phyloP scores from a whole-genome alignment of 257 asterid species.

The Solanum virginianum region DNA sequence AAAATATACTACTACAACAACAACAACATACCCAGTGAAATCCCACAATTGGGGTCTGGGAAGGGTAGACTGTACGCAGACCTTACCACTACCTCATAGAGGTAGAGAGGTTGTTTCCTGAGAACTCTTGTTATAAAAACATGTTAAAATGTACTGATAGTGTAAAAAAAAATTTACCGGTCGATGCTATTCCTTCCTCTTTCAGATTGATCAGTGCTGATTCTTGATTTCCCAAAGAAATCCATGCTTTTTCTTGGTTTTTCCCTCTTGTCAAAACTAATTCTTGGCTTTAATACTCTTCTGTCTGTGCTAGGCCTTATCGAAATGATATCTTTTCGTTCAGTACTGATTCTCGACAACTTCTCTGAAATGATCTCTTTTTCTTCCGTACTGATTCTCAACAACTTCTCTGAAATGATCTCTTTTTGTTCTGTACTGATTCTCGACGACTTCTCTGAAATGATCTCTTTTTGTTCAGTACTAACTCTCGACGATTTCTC shows the following conservation, averaged over 20 bases:
- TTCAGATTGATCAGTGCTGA: background rate
- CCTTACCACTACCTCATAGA: too few relatives aligned
- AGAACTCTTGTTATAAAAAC: background rate
- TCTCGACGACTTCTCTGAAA: background rate
- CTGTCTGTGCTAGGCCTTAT: background rate
- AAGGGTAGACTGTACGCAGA: too few relatives aligned
- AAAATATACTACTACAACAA: background rate
- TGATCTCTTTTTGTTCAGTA: background rate
- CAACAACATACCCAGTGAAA: too few relatives aligned
- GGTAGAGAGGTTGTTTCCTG: too few relatives aligned
- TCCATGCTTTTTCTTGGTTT: background rate
- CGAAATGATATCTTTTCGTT: background rate
- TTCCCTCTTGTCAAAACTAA: background rate
- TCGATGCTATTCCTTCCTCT: background rate
- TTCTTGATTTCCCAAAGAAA: background rate
- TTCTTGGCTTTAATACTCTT: background rate
- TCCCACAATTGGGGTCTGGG: too few relatives aligned
- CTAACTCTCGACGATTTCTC: background rate
- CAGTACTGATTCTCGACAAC: background rate
- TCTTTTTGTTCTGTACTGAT: background rate
- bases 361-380: background rate
- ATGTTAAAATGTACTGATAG: background rate
- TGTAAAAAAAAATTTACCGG: background rate
- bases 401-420: background rate
- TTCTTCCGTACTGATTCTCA: background rate